These are phyloP conservation scores for Aspergillus panamensis DNA, from an alignment of 495 filamentous ascomycete species.

Conservation along the genomic window DNA sequence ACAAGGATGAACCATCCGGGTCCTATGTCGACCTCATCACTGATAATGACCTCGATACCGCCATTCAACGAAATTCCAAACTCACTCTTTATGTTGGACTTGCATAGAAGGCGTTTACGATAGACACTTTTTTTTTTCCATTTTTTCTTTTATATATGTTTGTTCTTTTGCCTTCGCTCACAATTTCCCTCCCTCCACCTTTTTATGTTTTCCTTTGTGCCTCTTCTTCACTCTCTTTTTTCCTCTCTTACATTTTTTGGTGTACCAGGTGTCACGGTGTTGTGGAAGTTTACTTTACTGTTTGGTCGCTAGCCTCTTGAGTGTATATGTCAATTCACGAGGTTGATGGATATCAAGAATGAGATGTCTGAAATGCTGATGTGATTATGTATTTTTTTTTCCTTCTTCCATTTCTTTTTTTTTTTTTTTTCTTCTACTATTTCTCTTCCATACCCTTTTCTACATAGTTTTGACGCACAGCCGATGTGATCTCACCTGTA, in stretches of 20 bases:
- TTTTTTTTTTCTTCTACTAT: conserved; percentile 12
- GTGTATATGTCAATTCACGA: conserved; percentile 22
- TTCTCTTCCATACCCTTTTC: conserved; percentile 26
- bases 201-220: conserved; percentile 8
- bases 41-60: conserved; percentile 76
- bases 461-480: conserved; percentile 15
- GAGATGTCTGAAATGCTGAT: conserved; percentile 30
- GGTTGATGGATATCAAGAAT: conserved; percentile 28
- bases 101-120: conserved; percentile 34
- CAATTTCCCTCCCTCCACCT: conserved; percentile 10
- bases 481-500: conserved; percentile 19
- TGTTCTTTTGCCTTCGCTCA: conserved; percentile 19
- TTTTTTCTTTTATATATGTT: conserved; percentile 11
- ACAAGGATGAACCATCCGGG: conserved; percentile 80
- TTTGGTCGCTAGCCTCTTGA: conserved; percentile 15
- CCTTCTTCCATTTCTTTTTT: conserved; percentile 16
- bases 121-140: conserved; percentile 23
- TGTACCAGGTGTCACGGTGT: conserved; percentile 13
- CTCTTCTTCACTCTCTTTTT: conserved; percentile 1
- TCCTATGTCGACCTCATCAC: conserved; percentile 68
- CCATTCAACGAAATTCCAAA: conserved; percentile 80
- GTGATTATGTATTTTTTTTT: conserved; percentile 27
- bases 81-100: conserved; percentile 73
- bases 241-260: background rate
- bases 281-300: background rate